phyloP scores from a whole-genome alignment of 2,329 filamentous ascomycete species.

The Colletotrichum tofieldiae region DNA sequence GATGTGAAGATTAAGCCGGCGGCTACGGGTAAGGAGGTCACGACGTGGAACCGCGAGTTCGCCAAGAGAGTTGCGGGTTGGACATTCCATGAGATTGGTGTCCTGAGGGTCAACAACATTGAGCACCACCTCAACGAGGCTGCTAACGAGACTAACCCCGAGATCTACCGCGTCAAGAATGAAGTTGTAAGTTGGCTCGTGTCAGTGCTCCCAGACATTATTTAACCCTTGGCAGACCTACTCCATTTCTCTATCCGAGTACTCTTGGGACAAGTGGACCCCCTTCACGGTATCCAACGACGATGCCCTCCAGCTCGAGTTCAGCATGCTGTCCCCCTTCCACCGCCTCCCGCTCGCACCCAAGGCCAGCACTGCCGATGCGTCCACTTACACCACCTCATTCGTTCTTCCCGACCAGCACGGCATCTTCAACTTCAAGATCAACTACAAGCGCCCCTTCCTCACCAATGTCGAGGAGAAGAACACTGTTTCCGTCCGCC shows the following conservation, averaged over 20 bases:
- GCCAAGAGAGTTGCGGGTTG: slow-evolving; percentile 89
- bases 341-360: slow-evolving; percentile 84
- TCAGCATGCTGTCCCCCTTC: slow-evolving; percentile 98
- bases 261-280: slow-evolving; percentile 79
- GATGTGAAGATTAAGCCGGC: slow-evolving; percentile 81
- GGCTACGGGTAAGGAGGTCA: slow-evolving; percentile 64
- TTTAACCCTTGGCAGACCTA: slow-evolving; percentile 74
- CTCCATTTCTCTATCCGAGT: slow-evolving; percentile 91
- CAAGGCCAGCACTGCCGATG: slow-evolving; percentile 72
- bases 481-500: slow-evolving; percentile 92
- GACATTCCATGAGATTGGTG: slow-evolving; percentile 95
- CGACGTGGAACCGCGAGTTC: slow-evolving; percentile 87
- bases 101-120: slow-evolving; percentile 86
- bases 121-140: slow-evolving; percentile 80
- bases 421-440: slow-evolving; percentile 97
- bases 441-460: slow-evolving; percentile 98
- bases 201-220: not conserved
- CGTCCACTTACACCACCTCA: slow-evolving; percentile 79
- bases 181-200: slow-evolving; percentile 82
- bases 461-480: slow-evolving; percentile 93
- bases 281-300: slow-evolving; percentile 79
- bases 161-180: slow-evolving; percentile 96
- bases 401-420: slow-evolving; percentile 96
- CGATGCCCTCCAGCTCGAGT: slow-evolving; percentile 92
- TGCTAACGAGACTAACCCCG: slow-evolving; percentile 79